Evolutionary conservation across 257 asterid genomes (phyloP), one percentile per base, ranked within the genome.

Genomic region (Nicotiana knightiana): DNA sequence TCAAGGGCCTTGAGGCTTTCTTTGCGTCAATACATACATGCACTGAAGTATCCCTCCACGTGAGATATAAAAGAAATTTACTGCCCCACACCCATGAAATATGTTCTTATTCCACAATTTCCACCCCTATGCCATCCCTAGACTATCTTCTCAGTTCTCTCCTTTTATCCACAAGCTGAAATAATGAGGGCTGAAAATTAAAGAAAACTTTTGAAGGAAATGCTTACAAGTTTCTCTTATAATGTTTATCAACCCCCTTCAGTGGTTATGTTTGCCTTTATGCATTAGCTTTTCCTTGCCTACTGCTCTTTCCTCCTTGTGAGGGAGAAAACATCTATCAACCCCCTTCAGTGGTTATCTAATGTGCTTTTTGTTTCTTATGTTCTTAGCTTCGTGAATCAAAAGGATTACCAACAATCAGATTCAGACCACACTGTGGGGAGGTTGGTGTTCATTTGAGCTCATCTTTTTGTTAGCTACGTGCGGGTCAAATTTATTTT

Each of bases 381-480:
- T 59, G 83, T 77, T 64, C 77, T 88, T 93, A 95, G 98, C 98
- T 95, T 67, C 97, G 98, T 4, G 98, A 95, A 89, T 92, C 91
- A 64, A 95, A 95, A 86, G 98, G 98, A 82, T 83, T 92, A 82
- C 93, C 88, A 66, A 91, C 97, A 81, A 95, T 95, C 78, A 92
- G 97, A 89, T 90, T 94, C 61, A 94, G 97, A 67, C 99, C 98
- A 83, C 99, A 96, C 85, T 96, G 98, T 81, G 99, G 99, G 79
- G 99, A 96, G 99, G 99, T 96, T 82, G 82, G 87, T 87, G 79
- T 86, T 87, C 87, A 83, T 84, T 82, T 82, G 82, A 67, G 51
- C 67, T 70, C 26, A 48, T 73, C 37, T 73, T 73, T 73, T 7
- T 13, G 62, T 73, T 73, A 73, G 43, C 4, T 13, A 48, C 43